phyloP scores from a whole-genome alignment of 2,329 filamentous ascomycete species.

The Berkeleyomyces basicola region DNA sequence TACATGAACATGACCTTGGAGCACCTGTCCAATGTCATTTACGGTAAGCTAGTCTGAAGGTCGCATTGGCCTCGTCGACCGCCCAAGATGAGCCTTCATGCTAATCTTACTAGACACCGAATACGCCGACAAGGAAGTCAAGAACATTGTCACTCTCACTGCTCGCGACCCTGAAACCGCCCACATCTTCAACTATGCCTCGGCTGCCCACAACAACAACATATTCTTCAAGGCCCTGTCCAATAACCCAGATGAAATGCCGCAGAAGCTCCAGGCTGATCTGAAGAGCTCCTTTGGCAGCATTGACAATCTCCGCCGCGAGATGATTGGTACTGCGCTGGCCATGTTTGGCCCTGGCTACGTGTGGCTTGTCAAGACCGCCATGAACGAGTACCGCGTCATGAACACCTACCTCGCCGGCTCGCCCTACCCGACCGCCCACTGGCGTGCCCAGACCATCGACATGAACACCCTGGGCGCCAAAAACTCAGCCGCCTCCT shows the following conservation, averaged over 20 bases:
- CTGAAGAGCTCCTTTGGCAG: constrained; percentile 63
- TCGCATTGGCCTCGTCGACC: not conserved
- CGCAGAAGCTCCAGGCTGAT: constrained; percentile 35
- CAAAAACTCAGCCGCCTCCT: constrained; percentile 22
- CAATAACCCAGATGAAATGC: constrained; percentile 34
- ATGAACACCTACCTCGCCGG: constrained; percentile 85
- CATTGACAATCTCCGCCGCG: constrained; percentile 62
- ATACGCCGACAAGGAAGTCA: constrained; percentile 42
- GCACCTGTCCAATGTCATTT: constrained; percentile 57
- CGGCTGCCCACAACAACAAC: constrained; percentile 83
- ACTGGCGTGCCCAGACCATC: constrained; percentile 53
- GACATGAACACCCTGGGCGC: constrained; percentile 52
- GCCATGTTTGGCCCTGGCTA: constrained; percentile 96
- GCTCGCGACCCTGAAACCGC: constrained; percentile 67
- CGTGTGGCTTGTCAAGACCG: constrained; percentile 71
- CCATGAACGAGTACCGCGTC: constrained; percentile 41
- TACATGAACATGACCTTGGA: constrained; percentile 63
- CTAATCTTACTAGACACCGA: constrained; percentile 37
- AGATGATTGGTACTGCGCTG: constrained; percentile 64
- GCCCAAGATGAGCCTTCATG: not conserved
- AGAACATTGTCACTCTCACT: constrained; percentile 54
- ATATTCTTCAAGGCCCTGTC: constrained; percentile 55
- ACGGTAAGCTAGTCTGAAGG: constrained; percentile 37
- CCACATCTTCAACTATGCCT: constrained; percentile 84
- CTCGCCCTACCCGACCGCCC: constrained; percentile 69